A percentile compares a stretch with the other conserved stretches of the same genome.
phyloP scores from a whole-genome alignment of 441 rosid genomes.

The Monsonia emarginata region DNA sequence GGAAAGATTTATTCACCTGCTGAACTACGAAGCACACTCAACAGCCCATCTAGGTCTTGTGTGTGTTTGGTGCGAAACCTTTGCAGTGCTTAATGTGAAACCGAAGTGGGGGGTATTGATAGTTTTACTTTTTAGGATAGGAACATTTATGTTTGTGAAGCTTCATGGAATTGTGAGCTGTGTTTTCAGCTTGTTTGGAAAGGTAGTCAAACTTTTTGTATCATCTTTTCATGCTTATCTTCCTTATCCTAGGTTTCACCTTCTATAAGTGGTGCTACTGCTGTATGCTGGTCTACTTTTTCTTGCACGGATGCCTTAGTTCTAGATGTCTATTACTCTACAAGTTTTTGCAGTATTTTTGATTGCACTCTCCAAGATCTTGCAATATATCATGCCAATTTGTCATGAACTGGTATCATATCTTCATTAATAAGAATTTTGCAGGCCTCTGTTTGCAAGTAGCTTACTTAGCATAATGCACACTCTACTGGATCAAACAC shows the following conservation, averaged over 20 bases:
- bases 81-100: no score
- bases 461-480: constrained; percentile 68
- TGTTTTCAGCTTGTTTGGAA: background rate
- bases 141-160: background rate
- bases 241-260: background rate
- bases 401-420: constrained; percentile 1
- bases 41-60: no score
- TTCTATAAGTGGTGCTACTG: background rate
- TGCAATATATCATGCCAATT: constrained; percentile 9
- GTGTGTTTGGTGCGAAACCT: no score
- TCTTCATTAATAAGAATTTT: constrained; percentile 11
- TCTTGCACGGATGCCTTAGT: background rate
- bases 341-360: background rate
- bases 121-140: background rate
- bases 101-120: background rate
- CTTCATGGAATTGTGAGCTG: background rate
- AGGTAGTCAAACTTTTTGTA: background rate
- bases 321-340: constrained; percentile 4
- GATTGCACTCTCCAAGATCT: constrained; percentile 1
- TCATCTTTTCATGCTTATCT: background rate
- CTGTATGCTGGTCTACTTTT: background rate
- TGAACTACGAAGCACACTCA: no score
- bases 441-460: constrained; percentile 82
- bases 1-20: no score
- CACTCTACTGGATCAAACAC: constrained; percentile 70